phyloP scores from a whole-genome alignment of 2,329 filamentous ascomycete genomes.

The Aspergillus arachidicola region DNA sequence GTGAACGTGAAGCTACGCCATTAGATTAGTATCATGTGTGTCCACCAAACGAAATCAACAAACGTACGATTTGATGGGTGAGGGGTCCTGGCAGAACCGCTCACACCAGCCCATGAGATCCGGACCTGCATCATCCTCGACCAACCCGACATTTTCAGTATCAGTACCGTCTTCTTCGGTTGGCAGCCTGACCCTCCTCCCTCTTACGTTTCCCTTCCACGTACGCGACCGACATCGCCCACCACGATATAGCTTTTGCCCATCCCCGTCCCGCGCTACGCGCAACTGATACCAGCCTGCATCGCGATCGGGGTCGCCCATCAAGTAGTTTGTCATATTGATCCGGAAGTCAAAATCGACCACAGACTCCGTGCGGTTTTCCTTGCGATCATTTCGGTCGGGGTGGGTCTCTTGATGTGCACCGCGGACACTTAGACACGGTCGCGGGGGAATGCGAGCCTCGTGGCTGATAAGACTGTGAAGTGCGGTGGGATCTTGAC shows the following conservation, averaged over 20 bases:
- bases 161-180: constrained; percentile 1
- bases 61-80: constrained; percentile 41
- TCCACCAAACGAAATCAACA: not conserved
- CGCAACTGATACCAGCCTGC: constrained; percentile 18
- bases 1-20: constrained; percentile 32
- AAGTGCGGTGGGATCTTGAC: constrained; percentile 31
- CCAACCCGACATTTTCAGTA: not conserved
- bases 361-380: constrained; percentile 27
- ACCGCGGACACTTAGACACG: constrained; percentile 56
- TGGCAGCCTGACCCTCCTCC: constrained; percentile 6
- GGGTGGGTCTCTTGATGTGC: constrained; percentile 51
- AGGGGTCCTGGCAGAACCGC: constrained; percentile 39
- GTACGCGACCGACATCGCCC: constrained; percentile 16
- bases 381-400: constrained; percentile 17
- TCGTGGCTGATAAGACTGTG: constrained; percentile 45
- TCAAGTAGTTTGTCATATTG: constrained; percentile 24
- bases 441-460: constrained; percentile 52
- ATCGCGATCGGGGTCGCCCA: constrained; percentile 17
- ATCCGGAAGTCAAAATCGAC: constrained; percentile 35
- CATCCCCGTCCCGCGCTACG: constrained; percentile 28
- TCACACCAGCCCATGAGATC: constrained; percentile 36
- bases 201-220: constrained; percentile 8
- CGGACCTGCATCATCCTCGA: constrained; percentile 5
- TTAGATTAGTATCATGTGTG: not conserved
- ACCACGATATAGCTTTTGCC: constrained; percentile 29